These are phyloP conservation scores for Petrea volubilis DNA, from an alignment of 257 asterid species.

Conservation along the genomic window DNA sequence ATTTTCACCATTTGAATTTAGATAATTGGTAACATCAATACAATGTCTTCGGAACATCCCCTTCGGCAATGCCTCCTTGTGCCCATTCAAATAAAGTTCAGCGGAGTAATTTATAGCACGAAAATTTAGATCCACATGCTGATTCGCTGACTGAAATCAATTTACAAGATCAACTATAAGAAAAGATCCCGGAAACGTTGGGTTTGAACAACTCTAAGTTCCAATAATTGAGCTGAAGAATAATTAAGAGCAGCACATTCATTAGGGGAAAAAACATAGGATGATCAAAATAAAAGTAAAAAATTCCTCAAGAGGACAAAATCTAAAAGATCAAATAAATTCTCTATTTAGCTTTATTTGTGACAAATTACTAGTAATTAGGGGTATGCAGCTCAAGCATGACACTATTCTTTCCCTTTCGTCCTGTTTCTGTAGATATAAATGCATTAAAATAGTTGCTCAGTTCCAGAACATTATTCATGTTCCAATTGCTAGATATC, in stretches of 20 bases:
- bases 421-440: neutral
- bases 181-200: neutral
- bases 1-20: constrained; percentile 70
- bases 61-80: constrained; percentile 79
- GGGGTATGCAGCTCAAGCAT: neutral
- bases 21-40: constrained; percentile 63
- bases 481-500: neutral
- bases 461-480: neutral
- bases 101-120: constrained; percentile 96
- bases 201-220: constrained; percentile 5
- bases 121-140: constrained; percentile 71
- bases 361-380: constrained; percentile 3
- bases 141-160: constrained; percentile 59
- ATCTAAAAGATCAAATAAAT: neutral
- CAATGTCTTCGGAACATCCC: constrained; percentile 98
- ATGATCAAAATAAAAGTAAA: neutral
- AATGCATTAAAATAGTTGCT: neutral
- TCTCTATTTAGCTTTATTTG: neutral
- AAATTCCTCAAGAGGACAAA: neutral
- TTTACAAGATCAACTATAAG: constrained; percentile 33
- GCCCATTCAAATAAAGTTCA: constrained; percentile 86
- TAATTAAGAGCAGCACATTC: neutral
- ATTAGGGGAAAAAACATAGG: neutral
- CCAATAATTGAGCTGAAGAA: constrained; percentile 1
- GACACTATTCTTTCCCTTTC: neutral